These are phyloP conservation scores for Sugiyamaella mastotermitis DNA, from an alignment of 805 yeast species.

Conservation along the genomic window DNA sequence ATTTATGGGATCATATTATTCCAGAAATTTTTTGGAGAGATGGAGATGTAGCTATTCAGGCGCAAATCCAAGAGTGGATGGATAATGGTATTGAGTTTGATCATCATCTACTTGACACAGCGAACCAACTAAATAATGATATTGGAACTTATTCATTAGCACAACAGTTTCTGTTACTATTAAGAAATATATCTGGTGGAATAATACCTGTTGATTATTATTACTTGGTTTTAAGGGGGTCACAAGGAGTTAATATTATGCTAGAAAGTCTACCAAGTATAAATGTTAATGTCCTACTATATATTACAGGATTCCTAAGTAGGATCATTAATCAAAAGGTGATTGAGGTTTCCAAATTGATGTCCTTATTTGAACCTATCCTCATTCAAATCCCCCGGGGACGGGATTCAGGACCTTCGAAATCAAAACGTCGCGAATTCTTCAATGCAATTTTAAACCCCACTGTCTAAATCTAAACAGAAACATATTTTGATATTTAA, in stretches of 20 bases:
- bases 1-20: conserved; percentile 24
- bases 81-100: conserved; percentile 30
- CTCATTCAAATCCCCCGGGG: conserved; percentile 26
- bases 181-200: conserved; percentile 36
- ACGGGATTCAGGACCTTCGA: conserved; percentile 28
- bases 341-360: conserved; percentile 16
- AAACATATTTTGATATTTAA: too few species aligned
- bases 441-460: conserved; percentile 24
- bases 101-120: conserved; percentile 23
- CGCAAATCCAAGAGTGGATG: conserved; percentile 30
- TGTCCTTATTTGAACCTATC: conserved; percentile 29
- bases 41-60: conserved; percentile 23
- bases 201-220: conserved; percentile 32
- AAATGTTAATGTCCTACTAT: conserved; percentile 38
- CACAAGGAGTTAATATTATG: conserved; percentile 29
- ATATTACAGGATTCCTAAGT: conserved; percentile 35
- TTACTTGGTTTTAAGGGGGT: conserved; percentile 23
- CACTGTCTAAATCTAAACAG: too few species aligned
- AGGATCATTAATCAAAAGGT: conserved; percentile 27
- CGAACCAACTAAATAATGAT: conserved; percentile 24
- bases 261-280: conserved; percentile 37
- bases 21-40: conserved; percentile 22
- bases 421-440: conserved; percentile 29
- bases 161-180: conserved; percentile 23
- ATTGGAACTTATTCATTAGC: conserved; percentile 40